These are phyloP conservation scores for Coemansia sp. DNA, from an alignment of 192 early-diverging fungal species.

Conservation along the genomic window DNA sequence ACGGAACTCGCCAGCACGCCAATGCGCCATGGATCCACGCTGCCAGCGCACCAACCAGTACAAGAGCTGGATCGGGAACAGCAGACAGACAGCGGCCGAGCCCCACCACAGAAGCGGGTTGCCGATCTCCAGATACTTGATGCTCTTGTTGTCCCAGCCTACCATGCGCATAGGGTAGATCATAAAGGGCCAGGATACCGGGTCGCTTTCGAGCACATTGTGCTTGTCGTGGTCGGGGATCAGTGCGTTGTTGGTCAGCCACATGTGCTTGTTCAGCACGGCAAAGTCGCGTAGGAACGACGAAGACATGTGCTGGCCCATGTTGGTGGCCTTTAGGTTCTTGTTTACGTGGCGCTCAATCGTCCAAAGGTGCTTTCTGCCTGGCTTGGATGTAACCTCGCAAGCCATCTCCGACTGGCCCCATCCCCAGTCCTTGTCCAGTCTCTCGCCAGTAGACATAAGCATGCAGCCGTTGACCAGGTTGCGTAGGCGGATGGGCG, in stretches of 20 bases:
- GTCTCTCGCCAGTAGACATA: conserved; percentile 67
- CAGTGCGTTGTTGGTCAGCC: conserved; percentile 77
- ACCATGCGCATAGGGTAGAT: conserved; percentile 68
- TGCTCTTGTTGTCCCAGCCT: conserved; percentile 63
- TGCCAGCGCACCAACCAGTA: conserved; percentile 55
- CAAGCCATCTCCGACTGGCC: conserved; percentile 92
- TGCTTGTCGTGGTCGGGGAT: conserved; percentile 74
- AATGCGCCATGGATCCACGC: conserved; percentile 39
- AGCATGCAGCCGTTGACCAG: conserved; percentile 72
- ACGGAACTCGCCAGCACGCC: conserved; percentile 49
- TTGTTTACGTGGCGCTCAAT: conserved; percentile 84
- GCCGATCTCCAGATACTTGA: conserved; percentile 72
- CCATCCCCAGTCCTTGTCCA: conserved; percentile 89
- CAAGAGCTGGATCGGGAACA: conserved; percentile 37
- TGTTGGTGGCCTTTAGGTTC: conserved; percentile 62
- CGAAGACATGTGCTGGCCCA: conserved; percentile 60
- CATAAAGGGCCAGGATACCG: conserved; percentile 67
- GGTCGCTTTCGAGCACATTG: conserved; percentile 61
- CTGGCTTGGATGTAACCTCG: conserved; percentile 36
- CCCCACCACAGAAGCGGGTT: conserved; percentile 66
- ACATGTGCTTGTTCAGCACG: conserved; percentile 74
- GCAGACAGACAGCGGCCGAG: conserved; percentile 22
- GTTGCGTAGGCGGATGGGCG: conserved; percentile 68
- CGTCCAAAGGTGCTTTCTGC: conserved; percentile 73
- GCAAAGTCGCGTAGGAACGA: conserved; percentile 59